Evolutionary conservation across 805 yeast genomes (phyloP), one percentile per base, ranked within the genome.

Genomic region (Pichia occidentalis): DNA sequence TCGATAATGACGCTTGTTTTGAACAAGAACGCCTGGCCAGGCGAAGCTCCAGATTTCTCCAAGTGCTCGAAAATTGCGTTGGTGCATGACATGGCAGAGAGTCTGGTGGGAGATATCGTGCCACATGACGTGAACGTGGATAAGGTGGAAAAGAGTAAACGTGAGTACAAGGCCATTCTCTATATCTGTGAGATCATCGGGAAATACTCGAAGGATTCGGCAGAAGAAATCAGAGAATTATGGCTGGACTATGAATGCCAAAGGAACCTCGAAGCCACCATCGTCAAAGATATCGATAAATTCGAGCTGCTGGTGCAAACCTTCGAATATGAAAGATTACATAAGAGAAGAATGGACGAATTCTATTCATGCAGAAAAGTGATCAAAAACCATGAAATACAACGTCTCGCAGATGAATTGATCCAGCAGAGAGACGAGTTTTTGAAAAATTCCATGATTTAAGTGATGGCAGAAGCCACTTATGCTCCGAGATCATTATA

Each of bases 271-370:
- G 97, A 90, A 59, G 95, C 97, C 10, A 69, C 79, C 38, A 85
- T 85, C 49, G 96, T 90, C 46, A 90, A 90, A 63, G 97, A 90
- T 60, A 77, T 92, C 44, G 97, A 90, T 61, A 90, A 90, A 67
- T 83, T 75, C 54, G 97, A 87, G 61, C 74, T 87, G 74, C 67
- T 84, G 47, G 71, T 82, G 48, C 85, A 85, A 63, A 80, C 88
- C 27, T 77, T 77, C 70, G 85, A 87, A 59, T 90, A 88, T 56
- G 95, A 86, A 63, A 79, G 76, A 49, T 65, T 67, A 46, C 72
- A 67, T 49, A 70, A 77, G 9, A 72, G 72, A 44, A 77, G 75
- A 49, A 68, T 90, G 43, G 65, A 69, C 34, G 87, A 85, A 50
- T 88, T 90, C 53, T 77, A 77, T 64, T 50, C 63, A 18, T 80